Percentiles rank a stretch among this genome's conserved stretches.
Evolutionary conservation across 441 rosid species (phyloP).

Genomic region (Capsella rubella): DNA sequence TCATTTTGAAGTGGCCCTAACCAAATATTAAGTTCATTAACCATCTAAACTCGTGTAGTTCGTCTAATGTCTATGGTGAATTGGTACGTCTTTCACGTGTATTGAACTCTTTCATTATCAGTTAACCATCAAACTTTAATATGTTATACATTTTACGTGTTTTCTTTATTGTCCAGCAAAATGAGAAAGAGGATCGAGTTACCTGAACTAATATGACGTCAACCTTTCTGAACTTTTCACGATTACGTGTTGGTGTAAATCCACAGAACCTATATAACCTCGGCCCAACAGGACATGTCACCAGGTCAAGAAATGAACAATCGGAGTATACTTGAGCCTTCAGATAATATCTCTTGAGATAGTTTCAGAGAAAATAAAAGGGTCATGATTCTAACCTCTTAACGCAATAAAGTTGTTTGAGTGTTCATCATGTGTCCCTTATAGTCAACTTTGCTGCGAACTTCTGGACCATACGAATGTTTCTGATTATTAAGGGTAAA

Average conservation of each 20-base stretch:
- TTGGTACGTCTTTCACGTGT: too few relatives aligned
- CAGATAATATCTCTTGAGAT: neutral
- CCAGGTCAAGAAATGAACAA: conserved; percentile 9
- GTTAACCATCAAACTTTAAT: conserved; percentile 1
- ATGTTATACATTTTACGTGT: neutral
- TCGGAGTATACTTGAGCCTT: neutral
- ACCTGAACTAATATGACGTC: conserved; percentile 24
- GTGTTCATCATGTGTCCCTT: conserved; percentile 45
- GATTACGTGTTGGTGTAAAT: neutral
- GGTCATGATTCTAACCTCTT: conserved; percentile 41
- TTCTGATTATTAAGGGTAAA: conserved; percentile 58
- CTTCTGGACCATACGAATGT: conserved; percentile 73
- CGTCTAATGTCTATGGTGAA: too few relatives aligned
- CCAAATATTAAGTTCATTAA: too few relatives aligned
- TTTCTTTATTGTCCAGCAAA: conserved; percentile 12
- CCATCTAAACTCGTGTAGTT: too few relatives aligned
- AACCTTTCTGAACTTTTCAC: conserved; percentile 14
- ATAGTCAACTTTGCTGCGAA: conserved; percentile 57
- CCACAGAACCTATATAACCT: conserved; percentile 5
- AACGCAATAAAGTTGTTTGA: conserved; percentile 21
- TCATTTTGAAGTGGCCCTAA: too few relatives aligned
- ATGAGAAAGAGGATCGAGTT: neutral
- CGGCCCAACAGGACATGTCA: neutral
- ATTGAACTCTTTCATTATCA: too few relatives aligned
- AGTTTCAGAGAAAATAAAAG: conserved; percentile 3